phyloP scores from a whole-genome alignment of 345 rosid genomes.

The Angophora floribunda region DNA sequence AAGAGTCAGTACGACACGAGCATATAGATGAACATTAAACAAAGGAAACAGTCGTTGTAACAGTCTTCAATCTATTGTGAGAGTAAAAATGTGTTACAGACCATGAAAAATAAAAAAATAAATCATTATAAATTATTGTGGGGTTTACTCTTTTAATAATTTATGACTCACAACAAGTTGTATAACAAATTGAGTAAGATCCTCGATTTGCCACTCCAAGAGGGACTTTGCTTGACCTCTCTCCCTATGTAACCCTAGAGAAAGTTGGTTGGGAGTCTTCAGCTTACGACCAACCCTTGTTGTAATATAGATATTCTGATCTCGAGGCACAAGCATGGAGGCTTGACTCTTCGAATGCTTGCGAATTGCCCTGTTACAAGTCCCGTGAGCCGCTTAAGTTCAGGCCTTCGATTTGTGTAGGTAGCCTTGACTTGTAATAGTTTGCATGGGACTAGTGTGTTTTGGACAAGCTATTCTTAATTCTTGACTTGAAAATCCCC shows the following conservation, averaged over 20 bases:
- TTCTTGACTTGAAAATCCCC: neutral
- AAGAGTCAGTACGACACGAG: neutral
- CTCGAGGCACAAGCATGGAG: neutral
- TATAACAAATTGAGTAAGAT: neutral
- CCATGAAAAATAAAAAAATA: too few relatives aligned
- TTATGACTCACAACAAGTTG: too few relatives aligned
- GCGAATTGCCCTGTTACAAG: neutral
- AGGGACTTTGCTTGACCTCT: neutral
- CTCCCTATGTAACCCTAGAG: neutral
- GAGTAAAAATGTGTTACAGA: too few relatives aligned
- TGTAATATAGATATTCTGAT: neutral
- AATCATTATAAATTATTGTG: too few relatives aligned
- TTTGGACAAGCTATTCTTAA: neutral
- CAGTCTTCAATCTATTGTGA: too few relatives aligned
- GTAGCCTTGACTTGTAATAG: neutral
- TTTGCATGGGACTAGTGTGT: neutral
- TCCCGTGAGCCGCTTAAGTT: neutral
- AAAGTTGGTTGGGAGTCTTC: neutral
- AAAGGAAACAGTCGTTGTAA: too few relatives aligned
- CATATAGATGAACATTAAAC: neutral
- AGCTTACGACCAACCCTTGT: neutral
- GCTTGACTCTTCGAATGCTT: neutral
- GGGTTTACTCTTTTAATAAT: too few relatives aligned
- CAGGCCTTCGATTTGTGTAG: neutral
- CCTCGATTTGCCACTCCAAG: neutral